Evolutionary conservation across 352 stramenopile species (phyloP), one percentile per base, ranked within the genome.

Genomic region (Globisporangium nunn): DNA sequence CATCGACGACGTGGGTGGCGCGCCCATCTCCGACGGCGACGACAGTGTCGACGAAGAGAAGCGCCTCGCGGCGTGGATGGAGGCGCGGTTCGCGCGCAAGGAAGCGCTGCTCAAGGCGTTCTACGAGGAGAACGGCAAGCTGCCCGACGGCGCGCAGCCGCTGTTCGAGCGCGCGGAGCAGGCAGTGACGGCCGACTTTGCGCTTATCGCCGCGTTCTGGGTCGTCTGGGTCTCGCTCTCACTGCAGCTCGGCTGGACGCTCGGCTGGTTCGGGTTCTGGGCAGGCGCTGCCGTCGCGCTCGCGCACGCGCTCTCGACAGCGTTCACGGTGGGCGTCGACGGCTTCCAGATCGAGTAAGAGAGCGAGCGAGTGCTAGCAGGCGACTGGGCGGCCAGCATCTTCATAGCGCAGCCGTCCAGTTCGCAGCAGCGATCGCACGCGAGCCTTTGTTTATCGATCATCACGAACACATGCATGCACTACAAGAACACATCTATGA

Each of bases 21-120:
- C n/a, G 18, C 10, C 33, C 33, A 37, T 8, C 33, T 37, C 33
- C 33, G 10, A 8, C 33, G 10, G 35, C 35, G 18, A 18, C 29
- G 8, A 45, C 10, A 33, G 56, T 14, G 54, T 58, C 31, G 69
- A 58, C 37, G 74, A 74, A 28, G 68, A 83, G 31, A 65, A 46
- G 0, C 71, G 77, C 30, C 62, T 91, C n/a, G 67, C 63, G 5
- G 50, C 52, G 12, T 93, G 78, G 80, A 62, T 93, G 55, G 72
- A 93, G 43, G 64, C 67, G 14, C 75, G 76, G 0, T 93, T 91
- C 35, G 67, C 76, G 53, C 75, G 64, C 46, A 91, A 91, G 59
- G 83, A 93, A 37, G 67, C 62, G 18, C 50, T 85, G 41, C 66
- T 93, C 23, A 74, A 76, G 59, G 45, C 53, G 7, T 93, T 87